phyloP scores from a whole-genome alignment of 2,329 filamentous ascomycete genomes.

The Paecilomyces variotii region DNA sequence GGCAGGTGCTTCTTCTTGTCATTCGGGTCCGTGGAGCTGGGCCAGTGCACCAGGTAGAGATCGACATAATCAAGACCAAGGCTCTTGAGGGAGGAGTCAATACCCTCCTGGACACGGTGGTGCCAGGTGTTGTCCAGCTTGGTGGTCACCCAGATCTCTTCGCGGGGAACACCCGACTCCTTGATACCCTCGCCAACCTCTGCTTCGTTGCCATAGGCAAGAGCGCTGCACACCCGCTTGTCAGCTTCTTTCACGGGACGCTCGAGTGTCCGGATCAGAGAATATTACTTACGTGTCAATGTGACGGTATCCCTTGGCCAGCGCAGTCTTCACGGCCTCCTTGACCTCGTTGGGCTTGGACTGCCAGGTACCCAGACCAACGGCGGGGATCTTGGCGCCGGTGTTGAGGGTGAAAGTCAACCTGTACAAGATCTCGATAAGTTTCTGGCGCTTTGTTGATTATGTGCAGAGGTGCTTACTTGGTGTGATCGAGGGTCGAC shows the following conservation, averaged over 20 bases:
- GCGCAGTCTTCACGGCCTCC: slow-evolving; percentile 40
- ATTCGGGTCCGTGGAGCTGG: slow-evolving; percentile 45
- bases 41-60: slow-evolving; percentile 66
- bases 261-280: background rate
- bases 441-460: slow-evolving; percentile 2
- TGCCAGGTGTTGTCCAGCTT: slow-evolving; percentile 62
- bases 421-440: slow-evolving; percentile 8
- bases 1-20: slow-evolving; percentile 54
- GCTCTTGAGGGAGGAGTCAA: slow-evolving; percentile 54
- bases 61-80: slow-evolving; percentile 62
- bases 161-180: slow-evolving; percentile 57
- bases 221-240: slow-evolving; percentile 17
- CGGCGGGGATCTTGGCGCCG: slow-evolving; percentile 40
- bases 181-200: slow-evolving; percentile 60
- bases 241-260: background rate
- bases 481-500: slow-evolving; percentile 20
- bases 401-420: slow-evolving; percentile 42
- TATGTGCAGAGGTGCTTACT: slow-evolving; percentile 13
- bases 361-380: slow-evolving; percentile 51
- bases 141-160: slow-evolving; percentile 61
- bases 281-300: slow-evolving; percentile 42
- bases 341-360: slow-evolving; percentile 45
- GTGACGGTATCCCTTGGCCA: slow-evolving; percentile 48
- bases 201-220: slow-evolving; percentile 55
- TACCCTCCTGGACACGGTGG: slow-evolving; percentile 54